These are phyloP conservation scores for Clavispora phyllophila DNA, from an alignment of 805 yeast species.

Conservation along the genomic window DNA sequence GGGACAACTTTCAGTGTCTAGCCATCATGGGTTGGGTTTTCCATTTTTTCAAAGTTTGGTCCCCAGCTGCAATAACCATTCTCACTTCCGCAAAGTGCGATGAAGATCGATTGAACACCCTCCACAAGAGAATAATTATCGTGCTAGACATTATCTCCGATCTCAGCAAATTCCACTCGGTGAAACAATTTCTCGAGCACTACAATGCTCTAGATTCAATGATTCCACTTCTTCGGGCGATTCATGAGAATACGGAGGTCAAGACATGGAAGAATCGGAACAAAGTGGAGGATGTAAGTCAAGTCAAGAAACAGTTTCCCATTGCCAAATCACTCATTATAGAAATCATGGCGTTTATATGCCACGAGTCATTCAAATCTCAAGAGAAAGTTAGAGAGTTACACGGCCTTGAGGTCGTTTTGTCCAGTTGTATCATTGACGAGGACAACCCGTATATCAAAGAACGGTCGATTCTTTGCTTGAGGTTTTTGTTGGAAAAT, in stretches of 20 bases:
- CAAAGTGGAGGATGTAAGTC: constrained; percentile 3
- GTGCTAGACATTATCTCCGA: constrained; percentile 40
- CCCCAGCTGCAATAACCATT: constrained; percentile 10
- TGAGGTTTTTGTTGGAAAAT: constrained; percentile 59
- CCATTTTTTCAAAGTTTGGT: constrained; percentile 22
- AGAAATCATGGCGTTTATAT: constrained; percentile 58
- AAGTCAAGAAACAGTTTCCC: constrained; percentile 41
- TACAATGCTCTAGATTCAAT: constrained; percentile 34
- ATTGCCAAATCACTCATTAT: constrained; percentile 61
- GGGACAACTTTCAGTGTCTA: constrained; percentile 35
- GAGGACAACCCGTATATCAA: constrained; percentile 83
- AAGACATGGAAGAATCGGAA: constrained; percentile 1
- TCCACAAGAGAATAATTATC: constrained; percentile 17
- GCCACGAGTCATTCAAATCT: constrained; percentile 44
- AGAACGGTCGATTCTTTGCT: constrained; percentile 77
- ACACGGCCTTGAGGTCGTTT: constrained; percentile 65
- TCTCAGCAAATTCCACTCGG: constrained; percentile 35
- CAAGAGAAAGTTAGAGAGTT: constrained; percentile 65
- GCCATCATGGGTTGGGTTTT: constrained; percentile 40
- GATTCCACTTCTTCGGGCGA: constrained; percentile 30
- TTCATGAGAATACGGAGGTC: constrained; percentile 35
- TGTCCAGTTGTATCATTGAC: constrained; percentile 82
- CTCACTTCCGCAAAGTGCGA: constrained; percentile 6
- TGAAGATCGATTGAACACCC: constrained; percentile 4
- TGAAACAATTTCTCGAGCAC: constrained; percentile 37